Evolutionary conservation across 228 moss, liverwort and hornwort genomes (phyloP).

Genomic region (Sphagnum fallax): DNA sequence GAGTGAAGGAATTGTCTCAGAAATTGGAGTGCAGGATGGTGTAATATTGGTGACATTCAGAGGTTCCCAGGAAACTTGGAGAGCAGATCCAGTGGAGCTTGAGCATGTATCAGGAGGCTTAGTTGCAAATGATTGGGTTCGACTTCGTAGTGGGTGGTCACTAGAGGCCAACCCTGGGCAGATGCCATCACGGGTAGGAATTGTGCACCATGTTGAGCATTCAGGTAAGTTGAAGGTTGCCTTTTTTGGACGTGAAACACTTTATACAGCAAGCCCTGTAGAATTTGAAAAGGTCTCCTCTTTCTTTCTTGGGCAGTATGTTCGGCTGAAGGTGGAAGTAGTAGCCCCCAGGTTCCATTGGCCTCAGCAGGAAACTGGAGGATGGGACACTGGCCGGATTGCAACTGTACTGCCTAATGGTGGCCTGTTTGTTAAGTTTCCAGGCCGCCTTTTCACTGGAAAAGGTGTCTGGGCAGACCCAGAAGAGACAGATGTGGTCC

Average conservation of each 20-base stretch:
- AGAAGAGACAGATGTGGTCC: constrained; percentile 75
- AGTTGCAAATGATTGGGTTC: constrained; percentile 83
- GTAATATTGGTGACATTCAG: constrained; percentile 57
- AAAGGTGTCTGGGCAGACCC: constrained; percentile 95
- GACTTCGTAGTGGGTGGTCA: constrained; percentile 55
- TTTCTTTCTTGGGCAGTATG: constrained; percentile 60
- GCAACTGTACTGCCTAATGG: constrained; percentile 67
- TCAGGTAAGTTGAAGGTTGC: constrained; percentile 70
- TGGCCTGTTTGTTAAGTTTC: constrained; percentile 79
- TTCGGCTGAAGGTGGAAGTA: constrained; percentile 63
- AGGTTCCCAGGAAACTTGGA: constrained; percentile 74
- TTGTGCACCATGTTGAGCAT: constrained; percentile 71
- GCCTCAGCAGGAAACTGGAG: constrained; percentile 55
- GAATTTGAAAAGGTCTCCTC: constrained; percentile 68
- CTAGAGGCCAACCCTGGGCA: constrained; percentile 27
- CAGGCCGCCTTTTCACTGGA: constrained; percentile 75
- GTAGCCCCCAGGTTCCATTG: constrained; percentile 69
- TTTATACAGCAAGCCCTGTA: constrained; percentile 63
- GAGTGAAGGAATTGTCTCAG: constrained; percentile 64
- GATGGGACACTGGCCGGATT: constrained; percentile 87
- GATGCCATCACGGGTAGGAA: constrained; percentile 64
- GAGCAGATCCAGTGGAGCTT: constrained; percentile 81
- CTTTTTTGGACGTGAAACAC: constrained; percentile 74
- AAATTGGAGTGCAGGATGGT: constrained; percentile 60
- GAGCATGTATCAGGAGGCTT: constrained; percentile 80